Conservation (phyloP, 257 asterid species). For the Lycium ferocissimum region DNA sequence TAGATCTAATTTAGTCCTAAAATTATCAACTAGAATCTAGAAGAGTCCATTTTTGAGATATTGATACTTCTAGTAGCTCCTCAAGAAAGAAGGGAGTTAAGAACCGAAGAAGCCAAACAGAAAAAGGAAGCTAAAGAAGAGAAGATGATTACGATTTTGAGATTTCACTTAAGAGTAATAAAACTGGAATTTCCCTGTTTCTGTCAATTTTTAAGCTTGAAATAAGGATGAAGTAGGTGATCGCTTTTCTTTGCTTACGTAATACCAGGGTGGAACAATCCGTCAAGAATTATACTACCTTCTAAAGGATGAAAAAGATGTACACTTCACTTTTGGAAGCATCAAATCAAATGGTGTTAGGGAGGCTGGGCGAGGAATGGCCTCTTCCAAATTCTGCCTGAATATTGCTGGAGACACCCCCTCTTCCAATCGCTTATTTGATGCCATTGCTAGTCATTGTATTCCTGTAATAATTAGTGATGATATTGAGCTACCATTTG, state of each 20-base stretch:
- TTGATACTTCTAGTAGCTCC: neutral
- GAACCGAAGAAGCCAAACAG: neutral
- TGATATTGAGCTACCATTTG: conserved; percentile 81
- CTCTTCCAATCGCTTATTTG: conserved; percentile 84
- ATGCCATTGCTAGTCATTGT: conserved; percentile 81
- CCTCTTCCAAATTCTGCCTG: conserved; percentile 75
- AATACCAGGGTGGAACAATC: conserved; percentile 68
- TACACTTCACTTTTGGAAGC: conserved; percentile 68
- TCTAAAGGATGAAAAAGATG: conserved; percentile 67
- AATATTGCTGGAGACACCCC: conserved; percentile 92
- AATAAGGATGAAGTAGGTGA: neutral
- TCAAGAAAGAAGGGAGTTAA: neutral
- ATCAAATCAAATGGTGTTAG: conserved; percentile 56
- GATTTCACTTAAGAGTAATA: neutral
- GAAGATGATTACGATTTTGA: neutral
- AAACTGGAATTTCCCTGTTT: neutral
- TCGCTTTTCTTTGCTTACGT: neutral
- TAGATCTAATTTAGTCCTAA: neutral
- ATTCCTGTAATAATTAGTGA: conserved; percentile 89
- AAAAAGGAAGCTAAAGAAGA: neutral
- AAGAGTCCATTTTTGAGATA: neutral
- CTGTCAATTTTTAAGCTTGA: neutral
- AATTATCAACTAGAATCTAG: neutral
- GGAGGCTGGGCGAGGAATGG: conserved; percentile 70
- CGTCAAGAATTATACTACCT: conserved; percentile 75